phyloP scores from a whole-genome alignment of 306 rosid genomes.

The Dryas octopetala region DNA sequence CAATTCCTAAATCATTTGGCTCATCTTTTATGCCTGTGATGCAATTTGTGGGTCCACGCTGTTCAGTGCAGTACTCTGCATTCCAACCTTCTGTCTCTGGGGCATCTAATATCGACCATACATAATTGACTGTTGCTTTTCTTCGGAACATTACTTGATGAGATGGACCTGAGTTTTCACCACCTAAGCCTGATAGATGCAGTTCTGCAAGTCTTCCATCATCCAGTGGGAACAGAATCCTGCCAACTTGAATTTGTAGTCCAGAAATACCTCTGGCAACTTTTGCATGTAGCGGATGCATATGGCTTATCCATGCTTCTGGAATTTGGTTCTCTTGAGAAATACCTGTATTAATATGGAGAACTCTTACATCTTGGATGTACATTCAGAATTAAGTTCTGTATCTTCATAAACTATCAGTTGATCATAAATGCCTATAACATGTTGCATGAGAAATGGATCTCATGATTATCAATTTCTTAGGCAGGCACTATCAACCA shows the following conservation, averaged over 20 bases:
- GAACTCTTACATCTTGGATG: background rate
- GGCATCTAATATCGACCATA: conserved; percentile 77
- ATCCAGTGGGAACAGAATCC: conserved; percentile 60
- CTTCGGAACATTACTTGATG: conserved; percentile 43
- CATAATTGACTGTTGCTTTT: conserved; percentile 52
- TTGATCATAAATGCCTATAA: background rate
- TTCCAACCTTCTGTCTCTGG: conserved; percentile 99
- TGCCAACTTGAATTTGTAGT: conserved; percentile 65
- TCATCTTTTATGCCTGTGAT: conserved; percentile 69
- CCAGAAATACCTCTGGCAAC: conserved; percentile 77
- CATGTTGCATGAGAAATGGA: background rate
- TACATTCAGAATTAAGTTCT: background rate
- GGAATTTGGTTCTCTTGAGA: conserved; percentile 41
- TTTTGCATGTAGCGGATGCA: conserved; percentile 72
- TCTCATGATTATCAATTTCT: background rate
- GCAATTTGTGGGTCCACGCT: conserved; percentile 80
- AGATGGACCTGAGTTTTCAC: conserved; percentile 73
- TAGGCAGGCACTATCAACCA: background rate
- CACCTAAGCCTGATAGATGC: conserved; percentile 72
- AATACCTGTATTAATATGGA: conserved; percentile 43
- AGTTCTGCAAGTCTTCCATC: conserved; percentile 90
- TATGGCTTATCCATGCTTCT: conserved; percentile 70
- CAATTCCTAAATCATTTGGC: conserved; percentile 45
- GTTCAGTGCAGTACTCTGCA: conserved; percentile 83
- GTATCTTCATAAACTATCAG: background rate